Evolutionary conservation across 2,329 filamentous ascomycete genomes (phyloP).

Genomic region (Fusarium nematophilum): DNA sequence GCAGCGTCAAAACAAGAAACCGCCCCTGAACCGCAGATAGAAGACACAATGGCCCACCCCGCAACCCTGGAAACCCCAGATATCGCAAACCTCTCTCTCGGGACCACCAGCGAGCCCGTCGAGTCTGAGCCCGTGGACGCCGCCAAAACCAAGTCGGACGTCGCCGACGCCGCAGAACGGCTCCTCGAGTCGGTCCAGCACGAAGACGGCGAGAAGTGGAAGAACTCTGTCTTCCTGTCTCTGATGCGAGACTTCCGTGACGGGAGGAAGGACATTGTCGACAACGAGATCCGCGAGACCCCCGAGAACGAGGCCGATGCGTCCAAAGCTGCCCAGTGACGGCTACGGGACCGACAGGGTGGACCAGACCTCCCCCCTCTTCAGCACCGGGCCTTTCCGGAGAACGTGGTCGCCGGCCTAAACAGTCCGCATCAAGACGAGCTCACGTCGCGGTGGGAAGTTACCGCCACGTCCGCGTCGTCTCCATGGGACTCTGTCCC

Average conservation of each 20-base stretch:
- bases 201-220: constrained; percentile 59
- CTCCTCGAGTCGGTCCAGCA: constrained; percentile 58
- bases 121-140: constrained; percentile 27
- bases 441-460: constrained; percentile 30
- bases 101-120: constrained; percentile 23
- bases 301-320: constrained; percentile 24
- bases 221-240: constrained; percentile 57
- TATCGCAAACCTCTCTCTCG: constrained; percentile 48
- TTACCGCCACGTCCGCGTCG: background rate
- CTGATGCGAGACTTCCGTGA: constrained; percentile 60
- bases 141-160: constrained; percentile 48
- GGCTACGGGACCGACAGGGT: background rate
- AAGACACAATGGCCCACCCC: constrained; percentile 15
- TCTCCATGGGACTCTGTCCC: background rate
- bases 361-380: background rate
- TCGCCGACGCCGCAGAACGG: constrained; percentile 56
- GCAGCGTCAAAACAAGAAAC: constrained; percentile 14
- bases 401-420: background rate
- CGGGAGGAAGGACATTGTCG: constrained; percentile 57
- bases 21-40: constrained; percentile 2
- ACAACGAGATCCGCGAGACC: constrained; percentile 54
- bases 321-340: constrained; percentile 32
- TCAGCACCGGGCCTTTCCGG: background rate
- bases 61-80: constrained; percentile 48
- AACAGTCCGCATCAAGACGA: constrained; percentile 28